Conservation (phyloP, 768 basidiomycete species). For the Amanita exitialis region DNA sequence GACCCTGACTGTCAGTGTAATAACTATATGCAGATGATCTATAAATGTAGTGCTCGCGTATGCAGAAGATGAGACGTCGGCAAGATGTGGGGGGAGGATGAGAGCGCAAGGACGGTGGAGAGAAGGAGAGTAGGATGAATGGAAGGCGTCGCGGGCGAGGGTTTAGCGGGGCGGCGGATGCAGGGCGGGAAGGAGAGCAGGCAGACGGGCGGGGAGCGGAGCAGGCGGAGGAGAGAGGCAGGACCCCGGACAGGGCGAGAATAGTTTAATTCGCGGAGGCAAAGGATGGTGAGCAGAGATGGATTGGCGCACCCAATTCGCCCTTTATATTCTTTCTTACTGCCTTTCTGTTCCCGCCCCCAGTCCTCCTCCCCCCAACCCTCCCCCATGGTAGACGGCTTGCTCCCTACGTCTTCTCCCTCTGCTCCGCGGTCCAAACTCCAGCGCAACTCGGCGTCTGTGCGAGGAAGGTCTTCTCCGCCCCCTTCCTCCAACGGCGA, state of each 20-base stretch:
- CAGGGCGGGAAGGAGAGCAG: background rate
- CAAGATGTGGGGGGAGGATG: background rate
- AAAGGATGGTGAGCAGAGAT: conserved; percentile 4
- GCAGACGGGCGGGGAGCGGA: background rate
- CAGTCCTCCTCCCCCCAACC: conserved; percentile 16
- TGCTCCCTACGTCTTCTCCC: conserved; percentile 26
- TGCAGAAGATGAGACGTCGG: too few species aligned
- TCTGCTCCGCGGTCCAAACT: conserved; percentile 30
- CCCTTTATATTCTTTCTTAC: conserved; percentile 18
- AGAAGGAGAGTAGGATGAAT: background rate
- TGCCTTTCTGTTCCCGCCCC: conserved; percentile 10
- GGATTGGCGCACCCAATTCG: conserved; percentile 8
- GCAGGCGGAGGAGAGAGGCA: background rate
- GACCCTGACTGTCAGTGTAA: background rate
- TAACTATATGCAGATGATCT: too few species aligned
- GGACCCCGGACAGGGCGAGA: conserved; percentile 8
- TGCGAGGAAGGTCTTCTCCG: conserved; percentile 44
- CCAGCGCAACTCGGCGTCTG: conserved; percentile 27
- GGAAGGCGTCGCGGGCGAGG: background rate
- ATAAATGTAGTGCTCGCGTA: too few species aligned
- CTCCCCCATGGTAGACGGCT: conserved; percentile 27
- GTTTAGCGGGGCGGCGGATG: background rate
- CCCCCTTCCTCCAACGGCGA: conserved; percentile 28
- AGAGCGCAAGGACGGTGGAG: background rate
- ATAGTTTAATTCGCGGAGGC: conserved; percentile 5